Evolutionary conservation across 495 filamentous ascomycete genomes (phyloP), one percentile per base, ranked within the genome.

Genomic region (Rusavskia elegans): DNA sequence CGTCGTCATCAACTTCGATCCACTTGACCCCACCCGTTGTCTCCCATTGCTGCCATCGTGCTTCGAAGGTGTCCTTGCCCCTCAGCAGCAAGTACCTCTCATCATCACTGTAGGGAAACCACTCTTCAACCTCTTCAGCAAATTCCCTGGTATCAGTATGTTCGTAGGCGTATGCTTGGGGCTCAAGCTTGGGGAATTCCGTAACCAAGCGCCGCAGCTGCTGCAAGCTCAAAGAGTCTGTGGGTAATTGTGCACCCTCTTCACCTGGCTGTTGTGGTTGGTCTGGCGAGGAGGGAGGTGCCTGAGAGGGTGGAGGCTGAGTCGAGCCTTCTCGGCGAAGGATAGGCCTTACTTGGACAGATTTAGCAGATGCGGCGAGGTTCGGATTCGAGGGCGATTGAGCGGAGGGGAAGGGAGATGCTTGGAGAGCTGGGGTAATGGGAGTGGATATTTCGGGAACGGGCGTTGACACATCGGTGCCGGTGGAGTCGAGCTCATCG

Each of bases 91-190:
- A 73, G 42, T 66, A 69, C 44, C 84, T 76, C 53, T 87, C 84
- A 64, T 85, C 87, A 53, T 89, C 84, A 45, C 69, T 74, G 67
- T 98, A 97, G 45, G 80, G 75, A 65, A 98, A 98, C 90, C 89
- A 97, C 66, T 97, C 92, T 58, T 95, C 86, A 20, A 97, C 70
- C 69, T 98, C 92, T 52, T 92, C 88, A 8, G 81, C 75, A 54
- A 93, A 82, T 1, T 80, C 72, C 39, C 87, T 79, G 3, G 82
- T 74, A 67, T 96, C 87, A n/a, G 78, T 71, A 68, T 97, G 97
- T 59, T 79, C 77, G 64, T 92, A 98, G 48, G 89, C 87, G 70
- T 98, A 98, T n/a, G 87, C 86, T 45, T 81, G 79, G 52, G 85
- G 77, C 63, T 95, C 84, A 27, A 71, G 62, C 60, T 76, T 80